Percentiles rank a stretch among this genome's conserved stretches.
Conservation (phyloP, 306 rosid species). For the Pyrus bretschneideri region DNA sequence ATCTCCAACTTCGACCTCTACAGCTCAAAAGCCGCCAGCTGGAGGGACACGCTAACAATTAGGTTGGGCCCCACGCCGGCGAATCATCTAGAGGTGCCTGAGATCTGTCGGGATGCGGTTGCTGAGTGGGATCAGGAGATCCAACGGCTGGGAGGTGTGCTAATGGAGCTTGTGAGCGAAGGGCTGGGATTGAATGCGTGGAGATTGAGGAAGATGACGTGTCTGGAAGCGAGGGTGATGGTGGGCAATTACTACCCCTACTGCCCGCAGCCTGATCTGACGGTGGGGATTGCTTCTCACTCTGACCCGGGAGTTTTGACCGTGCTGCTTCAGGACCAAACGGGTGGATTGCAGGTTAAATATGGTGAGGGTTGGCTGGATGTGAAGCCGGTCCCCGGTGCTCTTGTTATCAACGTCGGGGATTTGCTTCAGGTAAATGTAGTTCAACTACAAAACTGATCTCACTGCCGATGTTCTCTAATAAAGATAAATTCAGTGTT, state of each 20-base stretch:
- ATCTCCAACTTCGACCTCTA: constrained; percentile 32
- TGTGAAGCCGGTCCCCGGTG: constrained; percentile 58
- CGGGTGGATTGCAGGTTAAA: constrained; percentile 77
- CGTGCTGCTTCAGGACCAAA: constrained; percentile 60
- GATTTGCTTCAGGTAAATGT: constrained; percentile 29
- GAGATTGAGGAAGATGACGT: constrained; percentile 22
- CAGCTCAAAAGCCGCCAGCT: constrained; percentile 53
- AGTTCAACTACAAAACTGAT: too few relatives aligned
- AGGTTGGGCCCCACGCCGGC: constrained; percentile 27
- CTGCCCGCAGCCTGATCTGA: constrained; percentile 40
- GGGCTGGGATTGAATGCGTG: constrained; percentile 35
- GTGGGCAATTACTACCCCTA: constrained; percentile 35
- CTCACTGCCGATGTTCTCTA: too few relatives aligned
- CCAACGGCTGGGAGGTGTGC: constrained; percentile 30
- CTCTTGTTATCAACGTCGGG: constrained; percentile 72
- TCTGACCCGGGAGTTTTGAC: constrained; percentile 72
- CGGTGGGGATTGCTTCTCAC: constrained; percentile 65
- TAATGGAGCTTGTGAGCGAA: constrained; percentile 26
- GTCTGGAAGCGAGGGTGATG: constrained; percentile 22
- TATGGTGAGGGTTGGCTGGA: constrained; percentile 50
- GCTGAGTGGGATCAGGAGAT: constrained; percentile 47
- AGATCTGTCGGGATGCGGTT: constrained; percentile 37
- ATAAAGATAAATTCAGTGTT: too few relatives aligned
- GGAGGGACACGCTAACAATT: constrained; percentile 64
- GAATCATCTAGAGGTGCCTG: constrained; percentile 33